Evolutionary conservation across 352 stramenopile genomes (phyloP).

Genomic region (Pythium coloratum): DNA sequence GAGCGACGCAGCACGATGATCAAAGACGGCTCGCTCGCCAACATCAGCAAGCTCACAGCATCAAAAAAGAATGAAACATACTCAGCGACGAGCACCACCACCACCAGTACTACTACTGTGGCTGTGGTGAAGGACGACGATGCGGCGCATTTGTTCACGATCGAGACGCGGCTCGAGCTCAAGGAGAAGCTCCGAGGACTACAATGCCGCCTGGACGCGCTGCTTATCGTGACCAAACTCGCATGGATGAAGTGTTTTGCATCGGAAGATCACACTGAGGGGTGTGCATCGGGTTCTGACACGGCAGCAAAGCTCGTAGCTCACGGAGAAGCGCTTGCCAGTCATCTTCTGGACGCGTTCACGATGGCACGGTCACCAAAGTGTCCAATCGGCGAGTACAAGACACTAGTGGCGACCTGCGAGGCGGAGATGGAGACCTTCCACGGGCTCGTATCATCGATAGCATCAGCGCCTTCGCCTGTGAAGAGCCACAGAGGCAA

Average conservation of each 20-base stretch:
- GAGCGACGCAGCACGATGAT: constrained; percentile 13
- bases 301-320: constrained; percentile 40
- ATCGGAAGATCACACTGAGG: background rate
- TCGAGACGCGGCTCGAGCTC: constrained; percentile 59
- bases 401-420: constrained; percentile 44
- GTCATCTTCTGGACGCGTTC: constrained; percentile 43
- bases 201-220: constrained; percentile 36
- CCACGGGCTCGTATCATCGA: constrained; percentile 35
- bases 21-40: constrained; percentile 6
- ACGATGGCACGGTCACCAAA: constrained; percentile 32
- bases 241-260: constrained; percentile 68
- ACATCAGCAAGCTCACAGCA: background rate
- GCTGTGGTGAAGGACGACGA: constrained; percentile 19
- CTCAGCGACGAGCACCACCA: background rate
- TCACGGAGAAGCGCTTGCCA: constrained; percentile 41
- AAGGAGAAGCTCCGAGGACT: constrained; percentile 41
- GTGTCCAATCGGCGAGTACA: constrained; percentile 43
- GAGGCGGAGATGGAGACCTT: constrained; percentile 42
- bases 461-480: constrained; percentile 25
- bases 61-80: background rate
- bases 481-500: constrained; percentile 2
- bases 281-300: background rate
- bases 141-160: constrained; percentile 51
- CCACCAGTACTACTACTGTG: background rate
- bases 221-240: constrained; percentile 57